Percentiles rank a stretch among this genome's conserved stretches.
Evolutionary conservation across 73 alveolate species (phyloP).

Genomic region (Effrenium voratum): DNA sequence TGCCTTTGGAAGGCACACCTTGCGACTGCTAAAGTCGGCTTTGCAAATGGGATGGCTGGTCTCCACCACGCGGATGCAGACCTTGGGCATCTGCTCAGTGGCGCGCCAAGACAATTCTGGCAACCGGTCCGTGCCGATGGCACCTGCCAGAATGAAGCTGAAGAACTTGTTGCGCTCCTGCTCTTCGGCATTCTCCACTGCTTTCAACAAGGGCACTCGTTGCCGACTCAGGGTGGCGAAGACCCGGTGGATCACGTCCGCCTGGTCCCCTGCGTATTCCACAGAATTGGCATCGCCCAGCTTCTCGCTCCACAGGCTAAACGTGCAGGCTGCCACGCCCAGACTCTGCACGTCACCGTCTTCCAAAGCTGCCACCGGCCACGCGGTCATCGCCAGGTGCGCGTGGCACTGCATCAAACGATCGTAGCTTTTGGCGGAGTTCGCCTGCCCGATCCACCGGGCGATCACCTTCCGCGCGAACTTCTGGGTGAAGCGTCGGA

Average conservation of each 20-base stretch:
- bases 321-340: slow-evolving; percentile 67
- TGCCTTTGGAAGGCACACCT: slow-evolving; percentile 47
- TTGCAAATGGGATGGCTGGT: slow-evolving; percentile 49
- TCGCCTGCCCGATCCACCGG: slow-evolving; percentile 72
- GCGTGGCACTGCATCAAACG: slow-evolving; percentile 88
- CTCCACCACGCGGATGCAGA: slow-evolving; percentile 44
- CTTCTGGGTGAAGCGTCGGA: slow-evolving; percentile 86
- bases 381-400: slow-evolving; percentile 83
- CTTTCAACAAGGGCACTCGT: slow-evolving; percentile 28
- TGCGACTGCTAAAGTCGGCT: not conserved
- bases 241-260: slow-evolving; percentile 51
- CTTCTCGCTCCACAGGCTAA: slow-evolving; percentile 47
- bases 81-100: slow-evolving; percentile 48
- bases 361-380: slow-evolving; percentile 13
- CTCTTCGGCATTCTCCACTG: slow-evolving; percentile 32
- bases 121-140: slow-evolving; percentile 43
- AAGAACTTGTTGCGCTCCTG: slow-evolving; percentile 67
- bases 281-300: not conserved
- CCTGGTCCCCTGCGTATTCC: slow-evolving; percentile 54
- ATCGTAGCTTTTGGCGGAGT: slow-evolving; percentile 32
- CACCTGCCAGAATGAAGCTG: slow-evolving; percentile 81
- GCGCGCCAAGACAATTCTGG: slow-evolving; percentile 47
- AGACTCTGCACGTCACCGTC: slow-evolving; percentile 65
- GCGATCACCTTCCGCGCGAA: slow-evolving; percentile 65
- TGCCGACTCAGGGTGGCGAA: slow-evolving; percentile 65